These are phyloP conservation scores for Phalaenopsis hybrid DNA, from an alignment of 116 monocot species.

Conservation along the genomic window DNA sequence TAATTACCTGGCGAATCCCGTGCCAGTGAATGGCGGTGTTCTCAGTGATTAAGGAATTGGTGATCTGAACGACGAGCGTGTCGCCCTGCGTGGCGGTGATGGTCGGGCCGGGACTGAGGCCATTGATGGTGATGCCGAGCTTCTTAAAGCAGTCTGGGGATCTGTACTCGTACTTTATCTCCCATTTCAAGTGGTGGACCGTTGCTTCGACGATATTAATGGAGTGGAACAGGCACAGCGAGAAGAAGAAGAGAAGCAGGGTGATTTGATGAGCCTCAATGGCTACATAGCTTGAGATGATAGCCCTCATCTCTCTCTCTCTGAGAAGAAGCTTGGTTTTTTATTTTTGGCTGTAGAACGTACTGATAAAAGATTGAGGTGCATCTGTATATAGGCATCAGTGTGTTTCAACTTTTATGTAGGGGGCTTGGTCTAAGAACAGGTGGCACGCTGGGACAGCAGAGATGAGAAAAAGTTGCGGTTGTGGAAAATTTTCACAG, in stretches of 20 bases:
- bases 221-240: slow-evolving; percentile 4
- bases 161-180: slow-evolving; percentile 36
- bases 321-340: no score
- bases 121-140: slow-evolving; percentile 40
- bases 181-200: slow-evolving; percentile 20
- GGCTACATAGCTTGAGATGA: neutral
- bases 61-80: slow-evolving; percentile 39
- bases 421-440: no score
- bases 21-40: slow-evolving; percentile 68
- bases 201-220: neutral
- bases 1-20: slow-evolving; percentile 53
- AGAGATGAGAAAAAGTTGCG: no score
- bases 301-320: neutral
- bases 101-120: slow-evolving; percentile 51
- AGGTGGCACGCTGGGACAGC: no score
- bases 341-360: no score
- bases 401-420: no score
- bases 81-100: slow-evolving; percentile 57
- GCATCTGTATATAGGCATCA: no score
- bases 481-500: no score
- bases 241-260: slow-evolving; percentile 8
- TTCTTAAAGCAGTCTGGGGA: slow-evolving; percentile 61
- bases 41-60: slow-evolving; percentile 44
- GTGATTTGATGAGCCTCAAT: neutral
- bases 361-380: no score